Conservation (phyloP, 129 eudicot species). For the Calendula officinalis region DNA sequence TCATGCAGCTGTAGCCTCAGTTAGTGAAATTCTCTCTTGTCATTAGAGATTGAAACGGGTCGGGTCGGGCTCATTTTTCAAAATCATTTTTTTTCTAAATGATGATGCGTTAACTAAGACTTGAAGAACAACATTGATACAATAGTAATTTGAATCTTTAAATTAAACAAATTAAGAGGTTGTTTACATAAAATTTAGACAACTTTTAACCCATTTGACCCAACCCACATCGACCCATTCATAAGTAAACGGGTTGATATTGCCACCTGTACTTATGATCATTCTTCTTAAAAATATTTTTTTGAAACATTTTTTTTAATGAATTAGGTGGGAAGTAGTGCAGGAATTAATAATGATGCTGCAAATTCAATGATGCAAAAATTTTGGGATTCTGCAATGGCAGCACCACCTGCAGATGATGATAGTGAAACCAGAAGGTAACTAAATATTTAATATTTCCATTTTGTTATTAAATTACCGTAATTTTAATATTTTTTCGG, state of each 20-base stretch:
- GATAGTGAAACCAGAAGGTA: conserved; percentile 82
- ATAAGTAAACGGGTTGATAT: background rate
- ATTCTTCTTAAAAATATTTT: background rate
- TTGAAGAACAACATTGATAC: background rate
- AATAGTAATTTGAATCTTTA: background rate
- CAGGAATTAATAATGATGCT: conserved; percentile 70
- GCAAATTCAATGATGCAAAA: conserved; percentile 86
- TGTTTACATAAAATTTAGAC: too few species aligned
- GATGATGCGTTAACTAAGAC: background rate
- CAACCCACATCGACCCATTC: background rate
- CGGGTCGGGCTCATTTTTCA: background rate
- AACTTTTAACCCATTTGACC: too few species aligned
- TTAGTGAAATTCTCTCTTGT: conserved; percentile 41
- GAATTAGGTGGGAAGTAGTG: conserved; percentile 72
- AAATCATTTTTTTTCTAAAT: background rate
- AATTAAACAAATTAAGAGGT: background rate
- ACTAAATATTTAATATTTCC: background rate
- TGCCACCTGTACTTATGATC: too few species aligned
- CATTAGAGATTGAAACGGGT: background rate
- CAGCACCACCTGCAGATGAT: conserved; percentile 65
- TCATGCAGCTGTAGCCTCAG: conserved; percentile 94
- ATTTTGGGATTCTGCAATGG: conserved; percentile 98
- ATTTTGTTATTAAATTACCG: background rate
- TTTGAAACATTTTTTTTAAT: too few species aligned
- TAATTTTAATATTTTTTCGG: conserved; percentile 1